Evolutionary conservation across 2,329 filamentous ascomycete genomes (phyloP).

Genomic region (Colletotrichum trifolii): DNA sequence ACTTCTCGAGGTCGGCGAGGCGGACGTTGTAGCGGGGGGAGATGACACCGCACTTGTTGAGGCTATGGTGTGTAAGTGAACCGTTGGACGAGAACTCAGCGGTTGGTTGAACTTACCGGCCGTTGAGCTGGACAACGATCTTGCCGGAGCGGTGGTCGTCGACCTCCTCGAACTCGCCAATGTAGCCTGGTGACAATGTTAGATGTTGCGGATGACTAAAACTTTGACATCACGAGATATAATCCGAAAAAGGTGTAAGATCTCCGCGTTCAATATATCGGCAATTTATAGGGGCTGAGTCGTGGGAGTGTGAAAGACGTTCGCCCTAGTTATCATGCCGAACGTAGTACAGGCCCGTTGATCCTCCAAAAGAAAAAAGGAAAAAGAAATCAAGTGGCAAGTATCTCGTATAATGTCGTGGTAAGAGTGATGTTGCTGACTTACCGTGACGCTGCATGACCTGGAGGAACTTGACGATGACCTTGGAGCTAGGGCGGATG

Average conservation of each 20-base stretch:
- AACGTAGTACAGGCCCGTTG: constrained; percentile 54
- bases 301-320: constrained; percentile 82
- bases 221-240: constrained; percentile 80
- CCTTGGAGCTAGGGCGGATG: constrained; percentile 98
- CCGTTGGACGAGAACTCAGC: too few relatives aligned
- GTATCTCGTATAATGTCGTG: constrained; percentile 5
- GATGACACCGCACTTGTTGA: constrained; percentile 99
- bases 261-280: constrained; percentile 94
- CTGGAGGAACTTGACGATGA: constrained; percentile 98
- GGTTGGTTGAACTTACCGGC: constrained; percentile 64
- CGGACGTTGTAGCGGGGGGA: constrained; percentile 99
- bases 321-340: constrained; percentile 99
- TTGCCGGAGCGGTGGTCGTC: constrained; percentile 99
- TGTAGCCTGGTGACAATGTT: constrained; percentile 80
- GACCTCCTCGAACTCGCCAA: constrained; percentile 97
- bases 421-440: constrained; percentile 51
- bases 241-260: constrained; percentile 95
- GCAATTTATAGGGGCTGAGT: constrained; percentile 99
- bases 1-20: constrained; percentile 98
- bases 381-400: neutral
- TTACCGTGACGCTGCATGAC: constrained; percentile 99
- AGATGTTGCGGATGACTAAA: constrained; percentile 97
- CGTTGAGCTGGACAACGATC: constrained; percentile 99
- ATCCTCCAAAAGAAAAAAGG: constrained; percentile 22
- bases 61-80: constrained; percentile 45